Conservation (phyloP, 257 asterid genomes). For the Rhazya stricta region DNA sequence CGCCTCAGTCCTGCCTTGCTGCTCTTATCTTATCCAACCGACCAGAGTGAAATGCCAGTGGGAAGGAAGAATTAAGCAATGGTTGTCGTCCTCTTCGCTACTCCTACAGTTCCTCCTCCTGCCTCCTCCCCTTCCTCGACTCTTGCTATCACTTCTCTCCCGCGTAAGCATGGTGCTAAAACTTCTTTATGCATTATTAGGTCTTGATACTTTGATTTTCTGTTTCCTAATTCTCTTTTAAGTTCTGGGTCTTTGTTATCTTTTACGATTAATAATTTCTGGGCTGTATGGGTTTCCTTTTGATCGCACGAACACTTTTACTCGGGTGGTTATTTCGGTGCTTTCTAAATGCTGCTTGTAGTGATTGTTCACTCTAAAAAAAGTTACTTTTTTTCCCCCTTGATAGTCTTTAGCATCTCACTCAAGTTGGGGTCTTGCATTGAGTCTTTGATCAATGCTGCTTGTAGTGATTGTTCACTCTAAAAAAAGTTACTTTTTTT, state of each 20-base stretch:
- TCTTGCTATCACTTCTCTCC: conserved; percentile 1
- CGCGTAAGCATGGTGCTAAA: conserved; percentile 10
- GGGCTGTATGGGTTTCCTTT: not conserved
- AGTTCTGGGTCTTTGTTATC: not conserved
- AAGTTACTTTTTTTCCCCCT: too few relatives aligned
- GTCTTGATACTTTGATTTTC: not conserved
- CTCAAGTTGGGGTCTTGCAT: not conserved
- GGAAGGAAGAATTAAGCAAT: not conserved
- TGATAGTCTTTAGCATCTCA: not conserved
- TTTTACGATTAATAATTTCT: not conserved
- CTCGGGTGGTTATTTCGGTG: not conserved
- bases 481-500: too few relatives aligned
- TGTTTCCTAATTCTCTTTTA: not conserved
- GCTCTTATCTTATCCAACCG: conserved; percentile 10
- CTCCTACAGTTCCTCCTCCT: not conserved
- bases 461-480: not conserved
- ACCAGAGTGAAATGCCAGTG: not conserved
- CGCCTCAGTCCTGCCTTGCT: not conserved
- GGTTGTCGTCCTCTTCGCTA: conserved; percentile 10
- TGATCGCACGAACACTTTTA: not conserved
- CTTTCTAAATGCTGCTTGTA: not conserved
- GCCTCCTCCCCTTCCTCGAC: not conserved
- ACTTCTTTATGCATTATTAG: too few relatives aligned
- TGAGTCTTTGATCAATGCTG: too few relatives aligned
- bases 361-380: not conserved